Evolutionary conservation across 2,329 filamentous ascomycete species (phyloP).

Genomic region (Aspergillus sp.): DNA sequence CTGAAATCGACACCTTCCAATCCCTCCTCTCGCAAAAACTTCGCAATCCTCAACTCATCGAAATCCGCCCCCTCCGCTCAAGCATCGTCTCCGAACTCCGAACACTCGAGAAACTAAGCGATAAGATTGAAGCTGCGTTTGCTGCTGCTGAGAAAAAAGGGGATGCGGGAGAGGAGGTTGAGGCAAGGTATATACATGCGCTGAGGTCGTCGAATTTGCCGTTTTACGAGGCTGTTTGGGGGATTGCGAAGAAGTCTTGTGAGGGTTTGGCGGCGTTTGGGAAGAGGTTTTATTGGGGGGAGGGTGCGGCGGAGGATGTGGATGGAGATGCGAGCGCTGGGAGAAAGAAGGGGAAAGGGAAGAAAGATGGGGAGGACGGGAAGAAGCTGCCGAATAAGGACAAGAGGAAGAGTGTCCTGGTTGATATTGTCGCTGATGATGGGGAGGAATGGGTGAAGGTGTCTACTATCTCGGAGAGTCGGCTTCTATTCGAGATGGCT

Average conservation of each 20-base stretch:
- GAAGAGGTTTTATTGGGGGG: slow-evolving; percentile 48
- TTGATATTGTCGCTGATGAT: slow-evolving; percentile 59
- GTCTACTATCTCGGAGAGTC: slow-evolving; percentile 57
- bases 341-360: not conserved
- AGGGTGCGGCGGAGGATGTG: slow-evolving; percentile 1
- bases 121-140: slow-evolving; percentile 15
- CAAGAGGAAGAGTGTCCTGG: slow-evolving; percentile 48
- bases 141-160: slow-evolving; percentile 12
- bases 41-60: slow-evolving; percentile 43
- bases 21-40: slow-evolving; percentile 32
- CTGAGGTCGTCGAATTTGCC: slow-evolving; percentile 60
- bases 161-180: slow-evolving; percentile 17
- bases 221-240: slow-evolving; percentile 60
- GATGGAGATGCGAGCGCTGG: slow-evolving; percentile 12
- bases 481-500: slow-evolving; percentile 61
- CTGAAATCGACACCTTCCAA: slow-evolving; percentile 42
- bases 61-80: slow-evolving; percentile 45
- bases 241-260: slow-evolving; percentile 50
- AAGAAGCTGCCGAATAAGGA: slow-evolving; percentile 27
- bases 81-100: slow-evolving; percentile 44
- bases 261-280: slow-evolving; percentile 51
- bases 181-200: slow-evolving; percentile 44
- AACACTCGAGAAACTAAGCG: slow-evolving; percentile 39
- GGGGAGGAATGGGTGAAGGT: slow-evolving; percentile 64
- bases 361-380: slow-evolving; percentile 8